Conservation (phyloP, 352 stramenopile genomes). For the Globisporangium viniferum region DNA sequence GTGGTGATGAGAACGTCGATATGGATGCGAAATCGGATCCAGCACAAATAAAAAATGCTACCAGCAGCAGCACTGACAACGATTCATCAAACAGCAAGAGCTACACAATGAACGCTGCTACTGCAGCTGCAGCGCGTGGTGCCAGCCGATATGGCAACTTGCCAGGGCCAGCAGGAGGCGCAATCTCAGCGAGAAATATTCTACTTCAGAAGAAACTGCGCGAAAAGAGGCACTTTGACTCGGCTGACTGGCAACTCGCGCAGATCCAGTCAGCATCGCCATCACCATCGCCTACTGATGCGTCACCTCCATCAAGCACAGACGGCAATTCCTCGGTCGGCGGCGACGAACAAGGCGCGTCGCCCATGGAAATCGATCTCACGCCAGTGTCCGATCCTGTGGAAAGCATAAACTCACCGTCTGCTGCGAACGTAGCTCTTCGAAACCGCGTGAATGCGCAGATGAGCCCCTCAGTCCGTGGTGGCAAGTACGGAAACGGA, state of each 20-base stretch:
- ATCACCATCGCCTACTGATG: not conserved
- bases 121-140: not conserved
- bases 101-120: not conserved
- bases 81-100: not conserved
- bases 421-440: constrained; percentile 24
- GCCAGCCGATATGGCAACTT: constrained; percentile 23
- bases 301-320: constrained; percentile 15
- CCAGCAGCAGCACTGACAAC: not conserved
- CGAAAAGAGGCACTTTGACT: constrained; percentile 72
- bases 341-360: constrained; percentile 9
- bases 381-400: constrained; percentile 14
- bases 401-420: constrained; percentile 45
- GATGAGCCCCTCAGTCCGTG: constrained; percentile 53
- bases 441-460: constrained; percentile 29
- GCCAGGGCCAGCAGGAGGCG: constrained; percentile 24
- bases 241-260: constrained; percentile 71
- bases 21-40: constrained; percentile 13
- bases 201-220: constrained; percentile 72
- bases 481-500: constrained; percentile 36
- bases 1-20: constrained; percentile 25
- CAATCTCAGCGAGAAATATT: constrained; percentile 53
- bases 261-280: constrained; percentile 16
- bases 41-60: not conserved
- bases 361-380: constrained; percentile 31
- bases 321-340: constrained; percentile 5